Conservation (phyloP, 2,329 filamentous ascomycete genomes). For the Alternaria novae-zelandiae region DNA sequence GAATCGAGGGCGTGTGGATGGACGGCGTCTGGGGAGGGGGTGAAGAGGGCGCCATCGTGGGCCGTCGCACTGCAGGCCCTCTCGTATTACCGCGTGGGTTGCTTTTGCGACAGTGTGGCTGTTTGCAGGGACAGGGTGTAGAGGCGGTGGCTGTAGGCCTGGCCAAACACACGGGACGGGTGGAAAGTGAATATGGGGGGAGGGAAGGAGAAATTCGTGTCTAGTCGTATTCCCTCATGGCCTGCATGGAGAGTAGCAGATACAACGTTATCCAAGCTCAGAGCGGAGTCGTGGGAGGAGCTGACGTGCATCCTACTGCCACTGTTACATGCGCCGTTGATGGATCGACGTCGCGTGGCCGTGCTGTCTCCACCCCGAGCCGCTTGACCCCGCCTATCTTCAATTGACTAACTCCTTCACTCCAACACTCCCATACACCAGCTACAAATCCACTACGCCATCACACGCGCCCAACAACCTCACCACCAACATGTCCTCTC, state of each 20-base stretch:
- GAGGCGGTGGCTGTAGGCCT: not conserved
- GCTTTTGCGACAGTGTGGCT: slow-evolving; percentile 12
- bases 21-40: slow-evolving; percentile 44
- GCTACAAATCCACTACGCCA: not conserved
- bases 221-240: slow-evolving; percentile 20
- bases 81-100: not conserved
- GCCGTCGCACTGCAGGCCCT: slow-evolving; percentile 4
- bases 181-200: not conserved
- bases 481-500: slow-evolving; percentile 30
- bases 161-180: not conserved
- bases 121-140: slow-evolving; percentile 9
- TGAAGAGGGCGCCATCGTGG: slow-evolving; percentile 40
- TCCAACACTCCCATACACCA: not conserved
- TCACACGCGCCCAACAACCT: no score
- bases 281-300: not conserved
- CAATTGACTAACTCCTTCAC: not conserved
- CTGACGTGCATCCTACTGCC: slow-evolving; percentile 8
- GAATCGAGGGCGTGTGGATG: slow-evolving; percentile 38
- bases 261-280: slow-evolving; percentile 2
- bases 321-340: slow-evolving; percentile 2
- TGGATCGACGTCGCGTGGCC: slow-evolving; percentile 6
- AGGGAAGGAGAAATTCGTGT: not conserved
- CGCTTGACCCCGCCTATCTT: slow-evolving; percentile 9
- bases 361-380: slow-evolving; percentile 6
- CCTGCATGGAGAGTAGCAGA: slow-evolving; percentile 27